A percentile compares a stretch with the other conserved stretches of the same genome.
phyloP scores from a whole-genome alignment of 495 filamentous ascomycete species.

The Neurospora terricola region DNA sequence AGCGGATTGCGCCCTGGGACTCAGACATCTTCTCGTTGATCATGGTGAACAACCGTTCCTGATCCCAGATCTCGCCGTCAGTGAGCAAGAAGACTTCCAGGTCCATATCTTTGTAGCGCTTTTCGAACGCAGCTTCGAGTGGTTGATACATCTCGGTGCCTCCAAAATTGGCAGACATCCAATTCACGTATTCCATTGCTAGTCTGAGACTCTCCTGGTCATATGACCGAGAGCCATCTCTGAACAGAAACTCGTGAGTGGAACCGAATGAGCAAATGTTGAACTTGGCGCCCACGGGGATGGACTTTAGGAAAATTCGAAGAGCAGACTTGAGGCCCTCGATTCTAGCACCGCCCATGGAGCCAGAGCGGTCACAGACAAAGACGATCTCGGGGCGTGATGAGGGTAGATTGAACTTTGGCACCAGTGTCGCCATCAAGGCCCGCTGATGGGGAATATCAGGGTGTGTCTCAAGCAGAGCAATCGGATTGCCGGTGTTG shows the following conservation, averaged over 20 bases:
- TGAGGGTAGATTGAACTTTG: slow-evolving; percentile 48
- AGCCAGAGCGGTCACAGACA: slow-evolving; percentile 57
- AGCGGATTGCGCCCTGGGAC: slow-evolving; percentile 42
- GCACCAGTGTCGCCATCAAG: slow-evolving; percentile 57
- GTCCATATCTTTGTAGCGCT: slow-evolving; percentile 39
- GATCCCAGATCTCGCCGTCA: slow-evolving; percentile 59
- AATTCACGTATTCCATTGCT: slow-evolving; percentile 40
- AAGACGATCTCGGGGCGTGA: slow-evolving; percentile 57
- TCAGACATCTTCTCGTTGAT: slow-evolving; percentile 39
- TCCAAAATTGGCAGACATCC: slow-evolving; percentile 46
- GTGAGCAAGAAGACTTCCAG: slow-evolving; percentile 61
- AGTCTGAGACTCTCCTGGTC: slow-evolving; percentile 36
- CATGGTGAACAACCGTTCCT: slow-evolving; percentile 44
- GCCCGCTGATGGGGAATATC: slow-evolving; percentile 50
- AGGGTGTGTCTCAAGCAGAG: slow-evolving; percentile 54
- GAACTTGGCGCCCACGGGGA: slow-evolving; percentile 58
- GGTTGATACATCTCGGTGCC: slow-evolving; percentile 58
- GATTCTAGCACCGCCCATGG: slow-evolving; percentile 49
- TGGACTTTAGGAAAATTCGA: slow-evolving; percentile 57
- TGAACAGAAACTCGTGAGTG: slow-evolving; percentile 46
- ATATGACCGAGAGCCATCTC: slow-evolving; percentile 42
- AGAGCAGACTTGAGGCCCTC: slow-evolving; percentile 46
- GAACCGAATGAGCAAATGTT: slow-evolving; percentile 67
- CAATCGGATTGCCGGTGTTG: slow-evolving; percentile 45
- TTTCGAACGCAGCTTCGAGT: slow-evolving; percentile 40